Evolutionary conservation across 345 rosid species (phyloP).

Genomic region (Odontarrhena argentea): DNA sequence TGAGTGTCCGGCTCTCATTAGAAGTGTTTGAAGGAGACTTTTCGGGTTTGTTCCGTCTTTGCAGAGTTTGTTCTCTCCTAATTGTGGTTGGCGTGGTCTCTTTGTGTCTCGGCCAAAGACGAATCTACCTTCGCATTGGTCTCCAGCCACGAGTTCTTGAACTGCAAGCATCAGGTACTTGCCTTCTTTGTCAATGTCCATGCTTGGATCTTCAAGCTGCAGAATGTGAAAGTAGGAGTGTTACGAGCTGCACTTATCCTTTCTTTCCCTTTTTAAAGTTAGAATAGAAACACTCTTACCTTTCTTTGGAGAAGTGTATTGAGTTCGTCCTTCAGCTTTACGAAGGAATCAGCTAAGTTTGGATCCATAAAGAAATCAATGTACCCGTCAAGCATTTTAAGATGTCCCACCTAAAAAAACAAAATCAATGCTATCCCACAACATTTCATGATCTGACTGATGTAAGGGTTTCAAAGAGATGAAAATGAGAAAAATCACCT

Average conservation of each 20-base stretch:
- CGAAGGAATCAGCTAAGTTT: constrained; percentile 78
- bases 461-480: constrained; percentile 1
- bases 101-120: constrained; percentile 87
- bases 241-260: not conserved
- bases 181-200: constrained; percentile 87
- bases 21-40: constrained; percentile 85
- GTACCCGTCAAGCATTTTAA: constrained; percentile 92
- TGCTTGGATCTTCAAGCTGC: constrained; percentile 76
- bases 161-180: constrained; percentile 88
- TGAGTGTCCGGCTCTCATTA: constrained; percentile 96
- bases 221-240: constrained; percentile 2
- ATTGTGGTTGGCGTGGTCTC: constrained; percentile 53
- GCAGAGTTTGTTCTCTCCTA: constrained; percentile 54
- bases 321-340: constrained; percentile 85
- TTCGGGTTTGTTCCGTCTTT: constrained; percentile 94
- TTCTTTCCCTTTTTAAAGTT: not conserved
- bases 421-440: not conserved
- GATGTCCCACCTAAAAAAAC: constrained; percentile 71
- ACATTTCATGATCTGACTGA: not conserved
- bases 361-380: constrained; percentile 94
- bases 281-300: constrained; percentile 39
- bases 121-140: constrained; percentile 94
- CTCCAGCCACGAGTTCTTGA: constrained; percentile 89
- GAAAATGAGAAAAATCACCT: constrained; percentile 50
- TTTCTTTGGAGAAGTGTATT: constrained; percentile 71